Evolutionary conservation across 2,329 filamentous ascomycete species (phyloP), one percentile per base, ranked within the genome.

Genomic region (Ceratocystis alfenasii): DNA sequence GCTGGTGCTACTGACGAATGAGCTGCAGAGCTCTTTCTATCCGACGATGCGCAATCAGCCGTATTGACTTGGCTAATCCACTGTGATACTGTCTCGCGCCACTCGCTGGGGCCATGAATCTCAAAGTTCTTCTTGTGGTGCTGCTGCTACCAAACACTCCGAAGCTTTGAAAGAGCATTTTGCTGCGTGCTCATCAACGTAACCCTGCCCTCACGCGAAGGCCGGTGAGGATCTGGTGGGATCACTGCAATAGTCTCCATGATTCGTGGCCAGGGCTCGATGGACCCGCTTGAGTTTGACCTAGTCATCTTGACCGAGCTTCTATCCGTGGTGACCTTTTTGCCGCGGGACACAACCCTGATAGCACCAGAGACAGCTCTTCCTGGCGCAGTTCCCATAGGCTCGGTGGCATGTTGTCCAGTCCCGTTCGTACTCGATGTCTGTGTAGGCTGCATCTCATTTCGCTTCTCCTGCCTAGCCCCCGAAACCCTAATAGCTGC

Each of bases 41-140:
- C 55, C n/a, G 55, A 59, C 7, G 28, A 33, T 22, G 55, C 28
- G 33, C 55, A 59, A 30, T 59, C 28, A 12, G 30, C 55, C 55
- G 28, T 36, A 22, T 36, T 36, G 55, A 59, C 55, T 33, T 59
- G 55, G 15, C 30, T 59, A 20, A 59, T 59, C 55, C 55, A 59
- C 30, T 59, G 12, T 5, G 55, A 59, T 8, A 59, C 55, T 5
- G n/a, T 59, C 6, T 59, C 25, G 15, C 30, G 55, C 55, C 28
- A 59, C 55, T 30, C 25, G 30, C 28, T 28, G n/a, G 55, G 28
- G 17, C 17, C 12, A 8, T 15, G 28, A 7, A n/a, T 59, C 17
- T 59, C 28, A 59, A 59, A 36, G 20, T 15, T 36, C 28, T 59
- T 59, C 28, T 36, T 59, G 7, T n/a, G 55, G 17, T 33, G 55